Evolutionary conservation across 2,329 filamentous ascomycete species (phyloP).

Genomic region (Cryphonectria nitschkei): DNA sequence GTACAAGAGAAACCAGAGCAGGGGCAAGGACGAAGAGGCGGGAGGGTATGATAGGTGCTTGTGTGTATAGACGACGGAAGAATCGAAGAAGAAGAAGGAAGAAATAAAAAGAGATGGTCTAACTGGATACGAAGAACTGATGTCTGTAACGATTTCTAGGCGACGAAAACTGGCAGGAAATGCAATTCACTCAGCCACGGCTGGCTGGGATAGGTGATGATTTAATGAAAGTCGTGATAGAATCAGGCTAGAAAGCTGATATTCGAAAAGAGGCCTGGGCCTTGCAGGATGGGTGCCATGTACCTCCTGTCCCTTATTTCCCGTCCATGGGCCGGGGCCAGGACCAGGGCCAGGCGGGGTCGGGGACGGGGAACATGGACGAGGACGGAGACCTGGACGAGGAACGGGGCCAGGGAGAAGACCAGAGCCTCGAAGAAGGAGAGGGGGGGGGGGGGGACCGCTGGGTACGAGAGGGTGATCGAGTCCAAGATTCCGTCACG

Average conservation of each 20-base stretch:
- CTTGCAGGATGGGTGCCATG: constrained; percentile 15
- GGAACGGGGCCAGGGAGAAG: constrained; percentile 13
- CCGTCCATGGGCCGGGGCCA: constrained; percentile 26
- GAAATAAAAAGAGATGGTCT: constrained; percentile 9
- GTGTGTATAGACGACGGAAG: not conserved
- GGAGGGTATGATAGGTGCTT: not conserved
- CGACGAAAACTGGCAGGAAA: not conserved
- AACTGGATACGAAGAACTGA: not conserved
- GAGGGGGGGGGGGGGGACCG: not conserved
- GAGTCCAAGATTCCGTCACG: constrained; percentile 2
- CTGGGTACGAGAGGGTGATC: constrained; percentile 4
- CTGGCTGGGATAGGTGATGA: constrained; percentile 26
- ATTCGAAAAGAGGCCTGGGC: constrained; percentile 23
- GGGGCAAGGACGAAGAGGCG: not conserved
- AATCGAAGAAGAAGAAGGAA: not conserved
- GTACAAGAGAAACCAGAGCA: not conserved
- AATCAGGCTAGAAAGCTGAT: constrained; percentile 24
- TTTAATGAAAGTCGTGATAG: constrained; percentile 28
- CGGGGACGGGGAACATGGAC: constrained; percentile 20
- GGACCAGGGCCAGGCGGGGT: constrained; percentile 13
- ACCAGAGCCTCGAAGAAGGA: constrained; percentile 13
- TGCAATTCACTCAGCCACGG: constrained; percentile 16
- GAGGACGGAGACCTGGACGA: constrained; percentile 15
- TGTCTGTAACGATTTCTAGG: not conserved
- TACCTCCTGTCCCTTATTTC: constrained; percentile 26